A percentile compares a stretch with the other conserved stretches of the same genome.
Conservation (phyloP, 176 grass and related monocot species). For the Pontederia crassipes region DNA sequence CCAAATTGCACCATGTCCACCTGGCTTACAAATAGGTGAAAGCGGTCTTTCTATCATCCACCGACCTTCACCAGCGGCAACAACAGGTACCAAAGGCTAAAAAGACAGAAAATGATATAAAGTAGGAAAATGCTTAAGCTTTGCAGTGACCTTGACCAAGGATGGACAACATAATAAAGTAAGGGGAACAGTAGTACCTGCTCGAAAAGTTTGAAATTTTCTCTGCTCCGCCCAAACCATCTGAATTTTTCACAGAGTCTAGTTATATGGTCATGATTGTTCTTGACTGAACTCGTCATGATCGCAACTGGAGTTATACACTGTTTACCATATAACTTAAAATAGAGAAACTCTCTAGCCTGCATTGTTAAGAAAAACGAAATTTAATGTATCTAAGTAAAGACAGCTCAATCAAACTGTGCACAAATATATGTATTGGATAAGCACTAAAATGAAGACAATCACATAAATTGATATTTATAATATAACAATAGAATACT, state of each 20-base stretch:
- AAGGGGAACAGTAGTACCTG: slow-evolving; percentile 44
- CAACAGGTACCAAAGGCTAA: slow-evolving; percentile 94
- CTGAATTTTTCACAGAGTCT: slow-evolving; percentile 63
- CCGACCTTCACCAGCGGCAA: slow-evolving; percentile 67
- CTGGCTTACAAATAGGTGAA: slow-evolving; percentile 84
- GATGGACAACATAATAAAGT: not conserved
- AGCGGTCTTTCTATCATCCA: slow-evolving; percentile 62
- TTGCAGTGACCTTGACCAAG: slow-evolving; percentile 7
- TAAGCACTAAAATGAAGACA: too few relatives aligned
- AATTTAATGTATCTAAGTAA: too few relatives aligned
- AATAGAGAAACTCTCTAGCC: slow-evolving; percentile 95
- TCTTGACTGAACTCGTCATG: slow-evolving; percentile 98
- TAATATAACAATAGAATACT: too few relatives aligned
- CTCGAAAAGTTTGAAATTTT: slow-evolving; percentile 79
- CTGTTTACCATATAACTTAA: slow-evolving; percentile 85
- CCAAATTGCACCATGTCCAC: slow-evolving; percentile 94
- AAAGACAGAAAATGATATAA: not conserved
- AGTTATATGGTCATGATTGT: slow-evolving; percentile 80
- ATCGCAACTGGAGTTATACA: slow-evolving; percentile 88
- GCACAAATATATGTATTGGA: too few relatives aligned
- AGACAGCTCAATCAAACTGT: too few relatives aligned
- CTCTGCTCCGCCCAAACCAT: slow-evolving; percentile 84
- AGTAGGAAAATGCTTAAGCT: slow-evolving; percentile 9
- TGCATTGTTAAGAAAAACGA: slow-evolving; percentile 17
- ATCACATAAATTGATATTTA: too few relatives aligned